These are phyloP conservation scores for Rasamsonia emersonii DNA, from an alignment of 2,329 filamentous ascomycete genomes.

Conservation along the genomic window DNA sequence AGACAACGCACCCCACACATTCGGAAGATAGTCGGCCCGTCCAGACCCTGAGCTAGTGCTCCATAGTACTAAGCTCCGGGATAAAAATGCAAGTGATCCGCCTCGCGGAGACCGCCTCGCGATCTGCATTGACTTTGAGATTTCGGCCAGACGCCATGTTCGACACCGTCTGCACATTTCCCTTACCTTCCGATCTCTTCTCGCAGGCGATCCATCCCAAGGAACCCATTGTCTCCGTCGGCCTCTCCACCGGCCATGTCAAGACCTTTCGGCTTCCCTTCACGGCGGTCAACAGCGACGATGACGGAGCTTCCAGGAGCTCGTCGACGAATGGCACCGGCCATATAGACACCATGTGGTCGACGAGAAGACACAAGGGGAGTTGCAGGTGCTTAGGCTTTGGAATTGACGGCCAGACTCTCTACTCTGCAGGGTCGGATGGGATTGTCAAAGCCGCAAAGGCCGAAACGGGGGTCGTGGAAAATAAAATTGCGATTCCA, in stretches of 20 bases:
- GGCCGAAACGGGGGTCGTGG: constrained; percentile 55
- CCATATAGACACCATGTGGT: constrained; percentile 75
- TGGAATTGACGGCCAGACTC: constrained; percentile 64
- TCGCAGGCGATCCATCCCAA: constrained; percentile 76
- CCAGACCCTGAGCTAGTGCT: not conserved
- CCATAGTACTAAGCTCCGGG: no score
- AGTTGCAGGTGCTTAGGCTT: constrained; percentile 80
- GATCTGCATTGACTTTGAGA: not conserved
- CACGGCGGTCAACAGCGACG: constrained; percentile 39
- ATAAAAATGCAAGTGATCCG: constrained; percentile 1
- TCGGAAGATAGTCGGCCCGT: not conserved
- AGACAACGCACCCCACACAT: no score
- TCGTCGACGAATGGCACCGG: constrained; percentile 55
- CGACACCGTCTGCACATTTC: constrained; percentile 84
- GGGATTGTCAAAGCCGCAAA: constrained; percentile 55
- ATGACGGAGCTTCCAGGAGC: constrained; percentile 32
- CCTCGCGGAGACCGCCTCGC: not conserved
- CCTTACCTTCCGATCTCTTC: constrained; percentile 79
- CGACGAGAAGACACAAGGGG: constrained; percentile 82
- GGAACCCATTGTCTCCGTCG: constrained; percentile 76
- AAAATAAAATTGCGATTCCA: constrained; percentile 75
- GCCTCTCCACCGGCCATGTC: constrained; percentile 76
- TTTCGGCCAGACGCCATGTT: constrained; percentile 52
- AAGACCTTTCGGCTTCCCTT: constrained; percentile 70
- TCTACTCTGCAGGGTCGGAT: constrained; percentile 54